phyloP scores from a whole-genome alignment of 73 alveolate genomes.

The Paramecium sonneborni region DNA sequence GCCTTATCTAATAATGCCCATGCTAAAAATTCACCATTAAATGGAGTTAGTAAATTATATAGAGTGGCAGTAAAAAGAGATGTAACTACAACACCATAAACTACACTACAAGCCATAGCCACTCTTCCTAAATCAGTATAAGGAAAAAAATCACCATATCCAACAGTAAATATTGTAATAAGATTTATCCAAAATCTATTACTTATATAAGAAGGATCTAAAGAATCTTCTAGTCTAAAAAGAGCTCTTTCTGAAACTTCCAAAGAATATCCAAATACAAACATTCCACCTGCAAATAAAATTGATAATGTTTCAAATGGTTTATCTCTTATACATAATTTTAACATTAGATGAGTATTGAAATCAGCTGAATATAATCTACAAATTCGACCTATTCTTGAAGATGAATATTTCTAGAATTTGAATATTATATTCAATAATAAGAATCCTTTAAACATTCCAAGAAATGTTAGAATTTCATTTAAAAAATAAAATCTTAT shows the following conservation, averaged over 20 bases:
- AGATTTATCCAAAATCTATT: constrained; percentile 9
- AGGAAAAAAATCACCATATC: constrained; percentile 59
- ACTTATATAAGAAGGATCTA: not conserved
- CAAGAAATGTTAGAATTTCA: not conserved
- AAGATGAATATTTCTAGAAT: not conserved
- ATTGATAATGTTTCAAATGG: constrained; percentile 3
- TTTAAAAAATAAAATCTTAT: not conserved
- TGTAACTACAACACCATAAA: constrained; percentile 17
- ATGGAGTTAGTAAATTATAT: not conserved
- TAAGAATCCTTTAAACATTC: not conserved
- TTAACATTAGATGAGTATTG: constrained; percentile 2
- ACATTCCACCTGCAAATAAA: constrained; percentile 21
- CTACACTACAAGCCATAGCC: not conserved
- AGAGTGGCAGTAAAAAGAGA: constrained; percentile 20
- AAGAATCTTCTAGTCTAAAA: not conserved
- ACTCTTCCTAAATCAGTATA: constrained; percentile 43
- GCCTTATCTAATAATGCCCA: constrained; percentile 53
- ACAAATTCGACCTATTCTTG: constrained; percentile 19
- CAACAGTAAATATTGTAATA: constrained; percentile 2
- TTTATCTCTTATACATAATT: not conserved
- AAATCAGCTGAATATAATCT: constrained; percentile 44
- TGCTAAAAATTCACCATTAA: not conserved
- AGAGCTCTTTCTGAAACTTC: constrained; percentile 39
- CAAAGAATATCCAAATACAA: not conserved
- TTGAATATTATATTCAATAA: not conserved